These are phyloP conservation scores for Westerdykella sp. DNA, from an alignment of 2,329 filamentous ascomycete species.

Conservation along the genomic window DNA sequence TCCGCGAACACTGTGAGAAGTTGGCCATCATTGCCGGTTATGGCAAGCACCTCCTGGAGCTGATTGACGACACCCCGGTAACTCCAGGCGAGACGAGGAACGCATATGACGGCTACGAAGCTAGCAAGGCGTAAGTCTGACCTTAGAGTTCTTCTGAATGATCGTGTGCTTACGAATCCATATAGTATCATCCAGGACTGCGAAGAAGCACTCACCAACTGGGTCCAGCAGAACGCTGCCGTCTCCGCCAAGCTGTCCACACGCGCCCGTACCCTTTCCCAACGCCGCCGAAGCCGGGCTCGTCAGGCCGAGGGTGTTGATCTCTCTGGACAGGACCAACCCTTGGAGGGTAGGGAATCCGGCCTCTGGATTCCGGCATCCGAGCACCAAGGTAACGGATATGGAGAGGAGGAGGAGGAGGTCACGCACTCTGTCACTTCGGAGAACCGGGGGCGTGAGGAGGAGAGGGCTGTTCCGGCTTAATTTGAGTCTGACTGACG, in stretches of 20 bases:
- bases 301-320: conserved; percentile 69
- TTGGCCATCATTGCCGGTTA: conserved; percentile 95
- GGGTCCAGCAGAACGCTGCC: conserved; percentile 84
- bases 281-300: conserved; percentile 60
- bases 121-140: conserved; percentile 67
- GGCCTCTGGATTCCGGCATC: conserved; percentile 73
- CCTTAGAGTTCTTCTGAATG: background rate
- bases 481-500: background rate
- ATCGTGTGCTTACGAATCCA: conserved; percentile 12
- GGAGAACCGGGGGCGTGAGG: conserved; percentile 44
- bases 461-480: conserved; percentile 35
- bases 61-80: conserved; percentile 93
- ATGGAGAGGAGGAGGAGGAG: conserved; percentile 62
- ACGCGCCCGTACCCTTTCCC: conserved; percentile 79
- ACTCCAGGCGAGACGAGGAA: conserved; percentile 94
- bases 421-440: conserved; percentile 42
- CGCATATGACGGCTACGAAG: conserved; percentile 96
- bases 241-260: conserved; percentile 83
- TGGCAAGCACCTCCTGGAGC: conserved; percentile 94
- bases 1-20: conserved; percentile 97
- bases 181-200: conserved; percentile 92
- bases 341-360: conserved; percentile 66
- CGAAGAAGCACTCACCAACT: conserved; percentile 94
- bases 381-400: conserved; percentile 56
- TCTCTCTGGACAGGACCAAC: conserved; percentile 73